phyloP scores from a whole-genome alignment of 192 early-diverging fungal genomes.

The Haplosporangium gracile region DNA sequence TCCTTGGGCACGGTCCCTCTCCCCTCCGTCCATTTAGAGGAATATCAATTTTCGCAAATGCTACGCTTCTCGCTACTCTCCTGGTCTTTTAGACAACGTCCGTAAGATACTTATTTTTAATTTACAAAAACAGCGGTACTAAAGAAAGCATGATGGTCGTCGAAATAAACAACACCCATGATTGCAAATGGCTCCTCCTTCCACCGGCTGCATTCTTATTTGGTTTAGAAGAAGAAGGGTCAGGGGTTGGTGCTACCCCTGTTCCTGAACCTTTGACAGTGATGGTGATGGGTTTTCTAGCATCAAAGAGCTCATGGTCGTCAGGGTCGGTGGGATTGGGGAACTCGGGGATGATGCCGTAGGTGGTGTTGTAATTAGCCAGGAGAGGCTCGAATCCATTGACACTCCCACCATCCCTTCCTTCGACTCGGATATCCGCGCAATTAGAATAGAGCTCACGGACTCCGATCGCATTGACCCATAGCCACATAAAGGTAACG shows the following conservation, averaged over 20 bases:
- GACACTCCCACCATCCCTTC: slow-evolving; percentile 50
- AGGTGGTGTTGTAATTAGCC: slow-evolving; percentile 53
- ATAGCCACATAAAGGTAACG: slow-evolving; percentile 64
- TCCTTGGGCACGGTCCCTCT: too few species aligned
- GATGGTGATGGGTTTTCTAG: slow-evolving; percentile 26
- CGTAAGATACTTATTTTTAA: too few species aligned
- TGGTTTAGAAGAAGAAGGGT: not conserved
- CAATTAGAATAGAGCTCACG: slow-evolving; percentile 83
- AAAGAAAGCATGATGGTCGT: not conserved
- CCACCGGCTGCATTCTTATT: not conserved
- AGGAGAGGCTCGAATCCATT: slow-evolving; percentile 53
- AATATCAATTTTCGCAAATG: too few species aligned
- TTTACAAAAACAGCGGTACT: not conserved
- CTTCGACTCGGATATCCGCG: slow-evolving; percentile 72
- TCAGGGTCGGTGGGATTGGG: slow-evolving; percentile 45
- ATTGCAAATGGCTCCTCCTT: not conserved
- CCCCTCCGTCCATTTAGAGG: too few species aligned
- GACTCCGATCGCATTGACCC: slow-evolving; percentile 77
- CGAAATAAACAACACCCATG: not conserved
- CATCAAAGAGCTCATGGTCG: slow-evolving; percentile 1
- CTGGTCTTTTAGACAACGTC: too few species aligned
- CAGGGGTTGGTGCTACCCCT: not conserved
- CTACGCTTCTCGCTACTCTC: too few species aligned
- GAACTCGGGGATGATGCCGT: slow-evolving; percentile 50
- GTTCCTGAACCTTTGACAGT: not conserved